A percentile compares a stretch with the other conserved stretches of the same genome.
phyloP scores from a whole-genome alignment of 768 basidiomycete genomes.

The Podaxis sp. region DNA sequence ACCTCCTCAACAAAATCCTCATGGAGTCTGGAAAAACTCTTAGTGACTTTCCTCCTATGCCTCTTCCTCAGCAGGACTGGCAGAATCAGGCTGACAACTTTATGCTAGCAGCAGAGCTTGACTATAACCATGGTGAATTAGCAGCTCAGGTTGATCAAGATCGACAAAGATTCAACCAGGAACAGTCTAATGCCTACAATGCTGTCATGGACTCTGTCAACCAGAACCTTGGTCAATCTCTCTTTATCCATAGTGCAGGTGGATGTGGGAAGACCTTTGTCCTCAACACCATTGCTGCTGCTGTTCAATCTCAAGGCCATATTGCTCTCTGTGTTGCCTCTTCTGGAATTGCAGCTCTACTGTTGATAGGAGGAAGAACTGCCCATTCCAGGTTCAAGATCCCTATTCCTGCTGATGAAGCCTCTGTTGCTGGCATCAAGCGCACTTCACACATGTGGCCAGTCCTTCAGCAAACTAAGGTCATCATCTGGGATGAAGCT shows the following conservation, averaged over 20 bases:
- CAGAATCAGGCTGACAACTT: constrained; percentile 18
- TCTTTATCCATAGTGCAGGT: constrained; percentile 41
- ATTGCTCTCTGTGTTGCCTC: constrained; percentile 49
- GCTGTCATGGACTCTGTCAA: constrained; percentile 26
- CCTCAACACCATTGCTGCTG: constrained; percentile 31
- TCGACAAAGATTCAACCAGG: constrained; percentile 20
- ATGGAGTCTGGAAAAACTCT: constrained; percentile 23
- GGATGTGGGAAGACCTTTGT: constrained; percentile 48
- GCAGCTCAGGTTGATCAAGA: not conserved
- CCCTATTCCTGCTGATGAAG: not conserved
- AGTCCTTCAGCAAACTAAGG: not conserved
- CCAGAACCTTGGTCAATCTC: constrained; percentile 18
- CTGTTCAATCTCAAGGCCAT: constrained; percentile 22
- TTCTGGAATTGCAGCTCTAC: constrained; percentile 37
- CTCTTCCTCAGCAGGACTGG: constrained; percentile 27
- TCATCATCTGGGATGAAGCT: constrained; percentile 6
- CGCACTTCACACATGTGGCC: not conserved
- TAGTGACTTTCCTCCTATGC: constrained; percentile 27
- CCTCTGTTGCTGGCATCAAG: not conserved
- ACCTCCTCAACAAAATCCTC: constrained; percentile 26
- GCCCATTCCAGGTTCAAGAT: not conserved
- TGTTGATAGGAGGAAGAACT: not conserved
- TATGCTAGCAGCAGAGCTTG: constrained; percentile 30
- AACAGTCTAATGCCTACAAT: constrained; percentile 27
- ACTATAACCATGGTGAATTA: constrained; percentile 22